Evolutionary conservation across 139 green algal genomes (phyloP), one percentile per base, ranked within the genome.

Genomic region (Chlamydomonas eustigma): DNA sequence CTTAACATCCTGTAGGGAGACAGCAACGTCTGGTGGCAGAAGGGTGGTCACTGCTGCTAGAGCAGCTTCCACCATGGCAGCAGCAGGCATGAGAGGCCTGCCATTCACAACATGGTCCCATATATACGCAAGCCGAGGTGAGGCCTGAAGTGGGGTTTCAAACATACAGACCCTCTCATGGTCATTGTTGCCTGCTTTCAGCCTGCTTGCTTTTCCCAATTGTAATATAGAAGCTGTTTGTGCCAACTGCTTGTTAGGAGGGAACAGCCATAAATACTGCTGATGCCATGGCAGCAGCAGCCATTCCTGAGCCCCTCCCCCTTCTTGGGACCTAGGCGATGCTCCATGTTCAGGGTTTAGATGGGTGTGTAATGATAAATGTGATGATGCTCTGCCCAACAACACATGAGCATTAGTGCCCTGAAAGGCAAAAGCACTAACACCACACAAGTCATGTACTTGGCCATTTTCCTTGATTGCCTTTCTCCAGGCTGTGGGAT

Each of bases 381-480:
- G n/a, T n/a, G n/a, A n/a, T n/a, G n/a, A n/a, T n/a, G 73, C 28
- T 39, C 12, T 4, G 1, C 12, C 18, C 65, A 94, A 4, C 44
- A 94, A 66, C 32, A 82, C 77, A 35, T 96, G 86, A 3, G 85
- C 87, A 76, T 94, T 94, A 39, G 88, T 92, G 50, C 91, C 91
- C 75, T 76, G 71, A 39, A 73, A 78, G 18, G 73, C 73, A 78
- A 78, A 78, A 12, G 73, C 71, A 39, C 71, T 76, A 25, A 76
- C 39, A 44, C 71, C 71, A 18, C 39, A 67, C 71, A 76, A 12
- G 44, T 18, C n/a, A n/a, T n/a, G n/a, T n/a, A n/a, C n/a, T n/a
- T n/a, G n/a, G n/a, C n/a, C n/a, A n/a, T n/a, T n/a, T n/a, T n/a
- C n/a, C n/a, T n/a, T n/a, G n/a, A n/a, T n/a, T n/a, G n/a, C n/a